A percentile compares a stretch with the other conserved stretches of the same genome.
phyloP scores from a whole-genome alignment of 208 protist species.

The Trypanosoma platydactyli region DNA sequence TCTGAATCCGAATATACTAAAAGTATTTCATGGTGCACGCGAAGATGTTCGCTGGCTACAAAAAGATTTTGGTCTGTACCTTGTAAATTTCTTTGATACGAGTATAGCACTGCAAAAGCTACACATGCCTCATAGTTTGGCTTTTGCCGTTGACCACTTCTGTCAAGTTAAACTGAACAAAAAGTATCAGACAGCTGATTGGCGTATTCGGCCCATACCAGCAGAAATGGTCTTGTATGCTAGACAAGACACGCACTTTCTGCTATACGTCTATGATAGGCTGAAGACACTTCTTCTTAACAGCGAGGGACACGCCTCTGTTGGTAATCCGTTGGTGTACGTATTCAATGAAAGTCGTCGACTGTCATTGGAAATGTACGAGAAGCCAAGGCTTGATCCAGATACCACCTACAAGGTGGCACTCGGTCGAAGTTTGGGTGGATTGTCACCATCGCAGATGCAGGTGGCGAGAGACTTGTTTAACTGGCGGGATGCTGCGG shows the following conservation, averaged over 20 bases:
- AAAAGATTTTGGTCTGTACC: slow-evolving; percentile 98
- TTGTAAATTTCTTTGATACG: slow-evolving; percentile 99
- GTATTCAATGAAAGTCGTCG: slow-evolving; percentile 80
- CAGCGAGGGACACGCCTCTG: slow-evolving; percentile 66
- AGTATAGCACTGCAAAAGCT: slow-evolving; percentile 95
- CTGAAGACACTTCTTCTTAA: slow-evolving; percentile 78
- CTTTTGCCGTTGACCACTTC: slow-evolving; percentile 94
- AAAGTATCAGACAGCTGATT: slow-evolving; percentile 98
- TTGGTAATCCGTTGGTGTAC: slow-evolving; percentile 86
- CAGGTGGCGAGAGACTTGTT: slow-evolving; percentile 67
- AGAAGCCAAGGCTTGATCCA: slow-evolving; percentile 88
- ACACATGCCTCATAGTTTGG: slow-evolving; percentile 89
- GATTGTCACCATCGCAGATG: slow-evolving; percentile 58
- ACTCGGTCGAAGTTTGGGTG: slow-evolving; percentile 71
- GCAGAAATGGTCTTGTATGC: slow-evolving; percentile 97
- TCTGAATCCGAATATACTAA: slow-evolving; percentile 92
- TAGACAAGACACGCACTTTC: slow-evolving; percentile 97
- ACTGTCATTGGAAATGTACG: slow-evolving; percentile 89
- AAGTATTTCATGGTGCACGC: slow-evolving; percentile 96
- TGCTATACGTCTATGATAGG: slow-evolving; percentile 97
- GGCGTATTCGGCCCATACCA: slow-evolving; percentile 97
- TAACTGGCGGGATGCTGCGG: slow-evolving; percentile 83
- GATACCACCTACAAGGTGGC: slow-evolving; percentile 69
- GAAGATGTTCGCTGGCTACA: slow-evolving; percentile 98
- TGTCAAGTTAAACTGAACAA: slow-evolving; percentile 96